These are phyloP conservation scores for Fraxinus americana DNA, from an alignment of 257 asterid species.

Conservation along the genomic window DNA sequence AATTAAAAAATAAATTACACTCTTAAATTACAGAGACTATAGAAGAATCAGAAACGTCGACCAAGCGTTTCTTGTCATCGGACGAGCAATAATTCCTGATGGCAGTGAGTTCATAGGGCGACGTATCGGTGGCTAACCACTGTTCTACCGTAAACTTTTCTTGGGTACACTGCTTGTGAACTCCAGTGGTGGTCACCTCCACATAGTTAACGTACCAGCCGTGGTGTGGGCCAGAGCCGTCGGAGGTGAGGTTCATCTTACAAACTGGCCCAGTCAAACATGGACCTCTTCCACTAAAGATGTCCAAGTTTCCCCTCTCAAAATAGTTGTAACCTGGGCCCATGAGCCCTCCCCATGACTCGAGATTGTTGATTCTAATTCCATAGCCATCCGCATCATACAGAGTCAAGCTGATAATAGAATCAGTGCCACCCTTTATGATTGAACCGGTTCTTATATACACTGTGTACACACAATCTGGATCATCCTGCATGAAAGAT, in stretches of 20 bases:
- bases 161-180: constrained; percentile 49
- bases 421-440: constrained; percentile 69
- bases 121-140: constrained; percentile 65
- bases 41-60: constrained; percentile 11
- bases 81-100: constrained; percentile 40
- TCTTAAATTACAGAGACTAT: constrained; percentile 20
- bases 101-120: constrained; percentile 62
- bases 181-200: constrained; percentile 61
- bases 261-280: constrained; percentile 63
- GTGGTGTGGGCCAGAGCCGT: constrained; percentile 64
- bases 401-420: constrained; percentile 49
- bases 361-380: constrained; percentile 52
- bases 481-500: constrained; percentile 43
- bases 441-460: constrained; percentile 60
- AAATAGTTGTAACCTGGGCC: constrained; percentile 60
- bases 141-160: constrained; percentile 60
- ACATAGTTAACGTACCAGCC: constrained; percentile 80
- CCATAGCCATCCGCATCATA: constrained; percentile 51
- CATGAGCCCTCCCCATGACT: constrained; percentile 81
- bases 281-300: constrained; percentile 74
- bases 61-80: not conserved
- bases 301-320: constrained; percentile 75
- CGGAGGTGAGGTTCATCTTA: constrained; percentile 63
- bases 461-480: constrained; percentile 66
- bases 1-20: not conserved